Conservation (phyloP, 805 yeast genomes). For the Vanderwaltozyma tropicalis region DNA sequence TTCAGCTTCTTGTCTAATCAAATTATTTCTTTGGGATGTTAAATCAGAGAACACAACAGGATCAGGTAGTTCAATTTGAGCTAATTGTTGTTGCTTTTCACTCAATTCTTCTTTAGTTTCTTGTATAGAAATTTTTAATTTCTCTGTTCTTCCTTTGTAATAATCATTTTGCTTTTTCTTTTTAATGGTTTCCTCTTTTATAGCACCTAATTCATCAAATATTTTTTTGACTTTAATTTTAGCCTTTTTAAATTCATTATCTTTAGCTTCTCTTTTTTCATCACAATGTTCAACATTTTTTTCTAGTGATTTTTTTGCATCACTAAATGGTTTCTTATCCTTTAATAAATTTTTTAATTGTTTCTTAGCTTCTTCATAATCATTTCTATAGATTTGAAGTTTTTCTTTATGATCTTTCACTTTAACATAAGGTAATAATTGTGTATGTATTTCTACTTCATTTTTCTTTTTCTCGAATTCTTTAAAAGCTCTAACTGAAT, state of each 20-base stretch:
- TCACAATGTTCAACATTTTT: conserved; percentile 15
- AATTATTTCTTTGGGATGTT: conserved; percentile 14
- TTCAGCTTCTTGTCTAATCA: conserved; percentile 12
- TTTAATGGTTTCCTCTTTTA: conserved; percentile 10
- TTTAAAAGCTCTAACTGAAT: conserved; percentile 39
- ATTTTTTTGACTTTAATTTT: conserved; percentile 1
- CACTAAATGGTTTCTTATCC: conserved; percentile 19
- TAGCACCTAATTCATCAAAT: conserved; percentile 11
- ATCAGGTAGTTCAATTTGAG: conserved; percentile 10
- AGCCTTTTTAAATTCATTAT: conserved; percentile 4
- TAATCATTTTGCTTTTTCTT: conserved; percentile 11
- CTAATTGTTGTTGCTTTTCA: conserved; percentile 4
- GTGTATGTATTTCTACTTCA: conserved; percentile 39
- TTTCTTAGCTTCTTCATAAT: conserved; percentile 21
- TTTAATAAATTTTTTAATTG: conserved; percentile 18
- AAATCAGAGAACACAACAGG: conserved; percentile 8
- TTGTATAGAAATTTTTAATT: conserved; percentile 9
- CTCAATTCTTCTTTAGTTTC: conserved; percentile 6
- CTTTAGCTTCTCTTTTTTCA: conserved; percentile 6
- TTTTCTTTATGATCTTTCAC: conserved; percentile 32
- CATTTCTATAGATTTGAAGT: conserved; percentile 19
- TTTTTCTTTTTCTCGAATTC: conserved; percentile 37
- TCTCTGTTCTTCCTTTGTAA: conserved; percentile 15
- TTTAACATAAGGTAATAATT: conserved; percentile 39
- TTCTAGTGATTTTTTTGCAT: conserved; percentile 26